A percentile compares a stretch with the other conserved stretches of the same genome.
Conservation (phyloP, 1,284 basidiomycete species). For the Rhizoctonia solani region DNA sequence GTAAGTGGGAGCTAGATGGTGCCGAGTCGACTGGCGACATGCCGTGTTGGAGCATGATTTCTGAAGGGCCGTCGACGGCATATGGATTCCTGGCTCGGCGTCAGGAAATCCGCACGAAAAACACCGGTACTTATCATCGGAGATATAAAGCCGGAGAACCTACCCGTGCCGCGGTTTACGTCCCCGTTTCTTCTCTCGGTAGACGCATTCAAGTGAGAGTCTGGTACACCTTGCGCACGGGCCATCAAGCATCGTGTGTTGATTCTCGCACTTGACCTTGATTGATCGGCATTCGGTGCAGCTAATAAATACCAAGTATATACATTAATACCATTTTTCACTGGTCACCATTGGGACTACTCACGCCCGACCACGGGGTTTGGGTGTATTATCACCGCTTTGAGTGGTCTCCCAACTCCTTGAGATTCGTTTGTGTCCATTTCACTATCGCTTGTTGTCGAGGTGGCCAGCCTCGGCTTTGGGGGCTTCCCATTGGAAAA, state of each 20-base stretch:
- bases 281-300: slow-evolving; percentile 31
- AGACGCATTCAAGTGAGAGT: slow-evolving; percentile 9
- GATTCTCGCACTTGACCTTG: slow-evolving; percentile 29
- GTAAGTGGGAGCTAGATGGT: too few relatives aligned
- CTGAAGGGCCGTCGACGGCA: slow-evolving; percentile 19
- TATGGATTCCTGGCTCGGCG: slow-evolving; percentile 22
- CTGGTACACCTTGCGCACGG: slow-evolving; percentile 10
- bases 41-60: slow-evolving; percentile 21
- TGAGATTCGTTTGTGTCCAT: background rate
- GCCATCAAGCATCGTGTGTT: slow-evolving; percentile 12
- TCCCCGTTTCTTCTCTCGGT: slow-evolving; percentile 30
- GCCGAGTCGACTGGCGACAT: background rate
- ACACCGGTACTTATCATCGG: too few relatives aligned
- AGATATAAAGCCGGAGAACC: too few relatives aligned
- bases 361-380: background rate
- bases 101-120: background rate
- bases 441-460: background rate
- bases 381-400: background rate
- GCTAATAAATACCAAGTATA: background rate
- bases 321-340: background rate
- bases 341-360: too few relatives aligned
- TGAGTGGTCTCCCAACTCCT: background rate
- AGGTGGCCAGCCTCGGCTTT: too few relatives aligned
- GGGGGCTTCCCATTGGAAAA: too few relatives aligned
- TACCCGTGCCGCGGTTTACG: slow-evolving; percentile 16